These are phyloP conservation scores for Amanita subjunquillea DNA, from an alignment of 768 basidiomycete species.

Conservation along the genomic window DNA sequence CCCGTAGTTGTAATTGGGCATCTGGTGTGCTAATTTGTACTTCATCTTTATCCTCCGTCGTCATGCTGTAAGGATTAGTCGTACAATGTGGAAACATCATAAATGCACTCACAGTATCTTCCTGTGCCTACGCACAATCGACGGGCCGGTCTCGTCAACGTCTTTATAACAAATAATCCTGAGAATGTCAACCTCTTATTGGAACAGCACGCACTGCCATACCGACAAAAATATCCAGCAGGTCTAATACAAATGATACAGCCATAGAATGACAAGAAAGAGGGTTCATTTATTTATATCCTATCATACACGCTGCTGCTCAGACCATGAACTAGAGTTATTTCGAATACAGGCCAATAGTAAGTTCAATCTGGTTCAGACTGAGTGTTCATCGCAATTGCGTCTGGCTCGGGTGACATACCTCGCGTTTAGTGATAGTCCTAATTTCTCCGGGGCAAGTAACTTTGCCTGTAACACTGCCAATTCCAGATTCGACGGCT, in stretches of 20 bases:
- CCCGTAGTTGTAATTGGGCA: not conserved
- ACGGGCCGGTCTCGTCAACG: not conserved
- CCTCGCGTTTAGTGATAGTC: slow-evolving; percentile 68
- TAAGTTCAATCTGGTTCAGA: slow-evolving; percentile 30
- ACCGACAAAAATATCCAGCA: not conserved
- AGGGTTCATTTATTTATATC: slow-evolving; percentile 6
- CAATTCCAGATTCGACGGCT: slow-evolving; percentile 47
- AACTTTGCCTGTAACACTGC: slow-evolving; percentile 50
- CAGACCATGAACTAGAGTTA: slow-evolving; percentile 7
- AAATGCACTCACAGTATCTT: not conserved
- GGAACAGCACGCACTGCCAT: not conserved
- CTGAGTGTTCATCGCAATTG: not conserved
- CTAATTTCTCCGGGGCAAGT: slow-evolving; percentile 68
- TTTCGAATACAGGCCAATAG: slow-evolving; percentile 26
- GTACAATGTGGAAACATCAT: not conserved
- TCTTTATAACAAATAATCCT: not conserved
- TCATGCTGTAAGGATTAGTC: not conserved
- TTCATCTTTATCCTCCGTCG: not conserved
- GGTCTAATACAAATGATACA: not conserved
- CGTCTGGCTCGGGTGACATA: slow-evolving; percentile 18
- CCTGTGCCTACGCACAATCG: too few relatives aligned
- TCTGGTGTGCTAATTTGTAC: not conserved
- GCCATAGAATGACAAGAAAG: not conserved
- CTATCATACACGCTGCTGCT: not conserved
- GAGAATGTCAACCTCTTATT: not conserved